These are phyloP conservation scores for Quambalaria eucalypti DNA, from an alignment of 1,284 basidiomycete genomes.

Conservation along the genomic window DNA sequence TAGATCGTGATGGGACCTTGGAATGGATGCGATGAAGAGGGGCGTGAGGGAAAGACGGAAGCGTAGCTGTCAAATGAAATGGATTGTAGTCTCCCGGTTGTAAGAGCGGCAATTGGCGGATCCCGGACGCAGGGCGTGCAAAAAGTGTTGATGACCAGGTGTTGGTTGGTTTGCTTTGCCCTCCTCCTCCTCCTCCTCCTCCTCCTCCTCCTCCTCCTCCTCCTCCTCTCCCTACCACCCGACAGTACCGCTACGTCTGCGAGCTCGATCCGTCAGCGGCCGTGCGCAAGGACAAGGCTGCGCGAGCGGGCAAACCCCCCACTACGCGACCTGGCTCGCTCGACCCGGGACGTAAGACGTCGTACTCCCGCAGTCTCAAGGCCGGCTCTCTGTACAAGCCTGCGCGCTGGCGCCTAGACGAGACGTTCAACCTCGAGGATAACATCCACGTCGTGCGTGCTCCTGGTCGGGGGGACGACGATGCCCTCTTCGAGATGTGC, in stretches of 20 bases:
- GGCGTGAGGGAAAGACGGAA: no score
- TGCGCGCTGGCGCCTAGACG: conserved; percentile 41
- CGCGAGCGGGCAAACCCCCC: background rate
- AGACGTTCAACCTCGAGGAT: conserved; percentile 37
- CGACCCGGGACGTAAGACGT: conserved; percentile 27
- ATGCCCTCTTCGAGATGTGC: conserved; percentile 37
- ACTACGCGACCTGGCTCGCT: background rate
- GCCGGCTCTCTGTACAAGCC: conserved; percentile 32
- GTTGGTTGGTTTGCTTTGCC: no score
- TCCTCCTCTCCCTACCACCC: no score
- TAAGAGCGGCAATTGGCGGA: no score
- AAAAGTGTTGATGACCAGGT: no score
- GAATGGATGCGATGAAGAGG: no score
- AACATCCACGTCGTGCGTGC: conserved; percentile 31
- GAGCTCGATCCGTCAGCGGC: conserved; percentile 32
- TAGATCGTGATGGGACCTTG: no score
- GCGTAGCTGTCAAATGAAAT: no score
- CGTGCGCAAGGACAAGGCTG: background rate
- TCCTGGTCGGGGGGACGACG: conserved; percentile 15
- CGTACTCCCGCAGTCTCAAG: conserved; percentile 30
- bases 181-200: no score
- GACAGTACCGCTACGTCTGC: conserved; percentile 40
- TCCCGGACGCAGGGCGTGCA: no score
- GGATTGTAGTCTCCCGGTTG: no score
- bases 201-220: no score